Percentiles rank a stretch among this genome's conserved stretches.
Evolutionary conservation across 805 yeast species (phyloP).

Genomic region (Cyberlindnera lachancei): DNA sequence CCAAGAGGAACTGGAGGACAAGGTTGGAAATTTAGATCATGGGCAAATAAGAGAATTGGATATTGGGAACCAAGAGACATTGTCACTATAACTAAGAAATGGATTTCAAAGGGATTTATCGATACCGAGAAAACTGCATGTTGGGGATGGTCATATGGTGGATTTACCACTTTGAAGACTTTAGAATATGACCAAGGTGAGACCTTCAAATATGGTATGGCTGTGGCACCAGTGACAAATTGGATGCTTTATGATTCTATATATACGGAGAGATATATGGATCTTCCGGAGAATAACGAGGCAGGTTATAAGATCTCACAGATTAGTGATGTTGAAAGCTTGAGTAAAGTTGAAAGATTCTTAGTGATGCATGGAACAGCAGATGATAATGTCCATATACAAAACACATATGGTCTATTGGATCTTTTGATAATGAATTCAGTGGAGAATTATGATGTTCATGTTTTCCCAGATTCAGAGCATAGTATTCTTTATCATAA

Average conservation of each 20-base stretch:
- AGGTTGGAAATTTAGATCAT: slow-evolving; percentile 68
- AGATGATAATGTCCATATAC: slow-evolving; percentile 96
- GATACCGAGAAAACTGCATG: slow-evolving; percentile 64
- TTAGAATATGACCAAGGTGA: slow-evolving; percentile 71
- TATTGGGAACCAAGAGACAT: slow-evolving; percentile 82
- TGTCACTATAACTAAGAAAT: slow-evolving; percentile 63
- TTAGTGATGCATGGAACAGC: slow-evolving; percentile 95
- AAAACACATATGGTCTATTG: slow-evolving; percentile 70
- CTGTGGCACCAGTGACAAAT: slow-evolving; percentile 97
- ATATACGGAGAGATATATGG: slow-evolving; percentile 94
- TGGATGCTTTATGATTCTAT: slow-evolving; percentile 90
- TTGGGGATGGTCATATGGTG: slow-evolving; percentile 99
- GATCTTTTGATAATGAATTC: slow-evolving; percentile 65
- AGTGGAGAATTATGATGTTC: slow-evolving; percentile 75
- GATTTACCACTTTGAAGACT: slow-evolving; percentile 84
- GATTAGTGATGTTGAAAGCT: slow-evolving; percentile 46
- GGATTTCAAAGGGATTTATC: slow-evolving; percentile 45
- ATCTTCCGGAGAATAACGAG: slow-evolving; percentile 61
- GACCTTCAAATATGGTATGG: slow-evolving; percentile 80
- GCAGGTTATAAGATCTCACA: slow-evolving; percentile 56
- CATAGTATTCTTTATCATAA: slow-evolving; percentile 68
- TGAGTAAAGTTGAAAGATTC: slow-evolving; percentile 57
- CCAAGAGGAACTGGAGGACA: slow-evolving; percentile 95
- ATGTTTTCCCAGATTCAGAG: slow-evolving; percentile 77
- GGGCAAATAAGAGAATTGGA: slow-evolving; percentile 78